Percentiles rank a stretch among this genome's conserved stretches.
phyloP scores from a whole-genome alignment of 1,284 basidiomycete species.

The Inonotus hispidus region DNA sequence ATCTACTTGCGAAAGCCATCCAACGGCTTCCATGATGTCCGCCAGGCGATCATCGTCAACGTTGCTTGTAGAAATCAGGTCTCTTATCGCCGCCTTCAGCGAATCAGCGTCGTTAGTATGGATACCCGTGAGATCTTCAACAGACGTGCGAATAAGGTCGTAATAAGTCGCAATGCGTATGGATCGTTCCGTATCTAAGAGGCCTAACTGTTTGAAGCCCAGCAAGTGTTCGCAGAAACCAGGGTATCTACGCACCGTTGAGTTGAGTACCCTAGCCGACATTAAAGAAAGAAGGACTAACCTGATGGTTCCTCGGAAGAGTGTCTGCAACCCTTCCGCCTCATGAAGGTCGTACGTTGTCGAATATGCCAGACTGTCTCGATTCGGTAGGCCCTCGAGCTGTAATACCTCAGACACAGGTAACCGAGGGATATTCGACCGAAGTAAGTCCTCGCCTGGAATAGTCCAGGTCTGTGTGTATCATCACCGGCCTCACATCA shows the following conservation, averaged over 20 bases:
- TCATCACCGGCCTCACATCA: slow-evolving; percentile 2
- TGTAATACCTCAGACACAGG: slow-evolving; percentile 64
- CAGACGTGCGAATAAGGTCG: slow-evolving; percentile 20
- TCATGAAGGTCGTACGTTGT: slow-evolving; percentile 63
- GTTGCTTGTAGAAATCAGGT: slow-evolving; percentile 33
- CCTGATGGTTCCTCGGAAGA: slow-evolving; percentile 86
- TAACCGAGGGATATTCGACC: slow-evolving; percentile 56
- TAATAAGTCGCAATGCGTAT: slow-evolving; percentile 43
- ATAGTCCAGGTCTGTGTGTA: slow-evolving; percentile 29
- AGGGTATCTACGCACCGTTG: slow-evolving; percentile 56
- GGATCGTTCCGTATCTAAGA: slow-evolving; percentile 47
- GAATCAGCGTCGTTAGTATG: slow-evolving; percentile 24
- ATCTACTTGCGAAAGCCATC: slow-evolving; percentile 42
- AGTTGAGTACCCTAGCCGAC: not conserved
- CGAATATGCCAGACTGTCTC: slow-evolving; percentile 79
- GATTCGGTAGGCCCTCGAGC: slow-evolving; percentile 87
- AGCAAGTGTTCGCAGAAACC: slow-evolving; percentile 80
- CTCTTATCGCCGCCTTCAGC: slow-evolving; percentile 34
- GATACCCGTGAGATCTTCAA: slow-evolving; percentile 4
- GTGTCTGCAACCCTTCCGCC: slow-evolving; percentile 49
- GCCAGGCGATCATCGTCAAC: slow-evolving; percentile 21
- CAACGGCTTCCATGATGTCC: slow-evolving; percentile 46
- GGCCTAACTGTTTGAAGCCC: slow-evolving; percentile 68
- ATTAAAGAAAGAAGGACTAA: slow-evolving; percentile 25
- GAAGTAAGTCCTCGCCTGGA: slow-evolving; percentile 50